These are phyloP conservation scores for Penicillium cinerascens DNA, from an alignment of 495 filamentous ascomycete genomes.

Conservation along the genomic window DNA sequence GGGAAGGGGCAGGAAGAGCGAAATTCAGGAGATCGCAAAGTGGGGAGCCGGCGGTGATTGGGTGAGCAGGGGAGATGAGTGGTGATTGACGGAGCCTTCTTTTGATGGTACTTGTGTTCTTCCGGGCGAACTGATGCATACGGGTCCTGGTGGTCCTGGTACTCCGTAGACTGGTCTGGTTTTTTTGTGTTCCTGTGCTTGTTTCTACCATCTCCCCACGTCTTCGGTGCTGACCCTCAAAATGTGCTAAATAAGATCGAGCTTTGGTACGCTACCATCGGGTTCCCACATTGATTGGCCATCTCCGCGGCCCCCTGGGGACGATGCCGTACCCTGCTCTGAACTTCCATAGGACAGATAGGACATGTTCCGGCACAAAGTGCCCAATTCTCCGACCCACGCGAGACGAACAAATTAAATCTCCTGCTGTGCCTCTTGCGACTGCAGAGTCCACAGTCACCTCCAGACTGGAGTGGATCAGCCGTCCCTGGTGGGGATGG, in stretches of 20 bases:
- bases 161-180: no score
- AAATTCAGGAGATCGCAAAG: slow-evolving; percentile 16
- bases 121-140: background rate
- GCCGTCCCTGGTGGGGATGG: slow-evolving; percentile 4
- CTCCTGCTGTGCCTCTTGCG: background rate
- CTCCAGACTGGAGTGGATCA: slow-evolving; percentile 8
- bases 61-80: background rate
- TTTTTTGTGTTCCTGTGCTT: background rate
- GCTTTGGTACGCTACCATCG: slow-evolving; percentile 20
- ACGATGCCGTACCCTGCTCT: background rate
- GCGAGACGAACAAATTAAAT: no score
- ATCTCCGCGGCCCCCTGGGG: background rate
- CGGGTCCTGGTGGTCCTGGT: no score
- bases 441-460: slow-evolving; percentile 1
- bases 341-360: background rate
- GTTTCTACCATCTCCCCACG: background rate
- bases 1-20: background rate
- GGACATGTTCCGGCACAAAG: background rate
- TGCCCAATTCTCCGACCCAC: background rate
- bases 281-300: slow-evolving; percentile 12
- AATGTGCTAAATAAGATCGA: slow-evolving; percentile 11
- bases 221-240: background rate
- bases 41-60: slow-evolving; percentile 4
- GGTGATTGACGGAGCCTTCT: no score
- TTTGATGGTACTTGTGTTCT: no score